phyloP scores from a whole-genome alignment of 352 stramenopile genomes.

The Pythium utonaiense region DNA sequence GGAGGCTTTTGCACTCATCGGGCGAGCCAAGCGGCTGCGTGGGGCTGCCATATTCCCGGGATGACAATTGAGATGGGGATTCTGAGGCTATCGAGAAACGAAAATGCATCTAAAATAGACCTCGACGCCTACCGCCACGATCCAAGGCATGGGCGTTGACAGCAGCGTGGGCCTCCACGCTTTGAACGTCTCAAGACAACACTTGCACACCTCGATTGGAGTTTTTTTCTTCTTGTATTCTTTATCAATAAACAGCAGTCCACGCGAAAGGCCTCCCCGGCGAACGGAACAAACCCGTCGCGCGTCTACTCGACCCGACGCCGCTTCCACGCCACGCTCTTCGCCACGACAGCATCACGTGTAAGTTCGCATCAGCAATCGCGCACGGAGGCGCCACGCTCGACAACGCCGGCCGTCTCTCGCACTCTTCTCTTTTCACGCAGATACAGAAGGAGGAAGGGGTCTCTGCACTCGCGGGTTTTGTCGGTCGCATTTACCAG shows the following conservation, averaged over 20 bases:
- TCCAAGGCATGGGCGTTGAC: too few relatives aligned
- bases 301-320: neutral
- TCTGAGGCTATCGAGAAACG: neutral
- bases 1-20: conserved; percentile 49
- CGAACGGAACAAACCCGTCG: neutral
- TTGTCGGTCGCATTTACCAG: conserved; percentile 47
- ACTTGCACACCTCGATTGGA: neutral
- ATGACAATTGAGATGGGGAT: neutral
- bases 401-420: neutral
- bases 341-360: neutral
- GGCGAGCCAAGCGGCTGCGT: conserved; percentile 18
- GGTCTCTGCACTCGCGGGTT: neutral
- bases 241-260: conserved; percentile 20
- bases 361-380: neutral
- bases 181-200: too few relatives aligned
- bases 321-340: neutral
- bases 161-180: too few relatives aligned
- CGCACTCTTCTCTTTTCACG: neutral
- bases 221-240: conserved; percentile 12
- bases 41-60: neutral
- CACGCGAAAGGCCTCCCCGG: neutral
- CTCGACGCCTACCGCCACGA: too few relatives aligned
- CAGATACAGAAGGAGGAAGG: too few relatives aligned
- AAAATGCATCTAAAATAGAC: neutral
- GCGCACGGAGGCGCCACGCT: neutral